phyloP scores from a whole-genome alignment of 176 grass and related monocot genomes.

The Aegilops tauschii region DNA sequence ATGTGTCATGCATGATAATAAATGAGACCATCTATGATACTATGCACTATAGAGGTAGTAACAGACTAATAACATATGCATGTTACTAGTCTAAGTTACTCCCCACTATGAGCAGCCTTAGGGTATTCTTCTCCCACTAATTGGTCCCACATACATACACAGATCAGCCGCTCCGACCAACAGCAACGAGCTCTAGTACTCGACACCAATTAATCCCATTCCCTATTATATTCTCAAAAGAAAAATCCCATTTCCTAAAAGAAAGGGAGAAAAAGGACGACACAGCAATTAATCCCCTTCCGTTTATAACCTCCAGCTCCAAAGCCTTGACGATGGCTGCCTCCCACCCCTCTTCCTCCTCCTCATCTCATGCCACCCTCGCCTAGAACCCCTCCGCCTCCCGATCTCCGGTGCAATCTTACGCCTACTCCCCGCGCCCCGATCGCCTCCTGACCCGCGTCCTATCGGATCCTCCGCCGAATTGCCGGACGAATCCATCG shows the following conservation, averaged over 20 bases:
- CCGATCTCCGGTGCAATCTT: conserved; percentile 20
- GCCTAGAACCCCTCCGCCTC: conserved; percentile 36
- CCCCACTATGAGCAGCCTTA: too few relatives aligned
- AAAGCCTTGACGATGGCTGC: conserved; percentile 20
- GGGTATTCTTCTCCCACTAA: too few relatives aligned
- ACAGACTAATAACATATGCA: too few relatives aligned
- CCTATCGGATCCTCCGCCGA: conserved; percentile 5
- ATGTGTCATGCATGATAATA: too few relatives aligned
- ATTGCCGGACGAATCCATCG: conserved; percentile 7
- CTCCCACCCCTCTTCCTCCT: background rate
- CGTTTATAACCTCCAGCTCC: conserved; percentile 15
- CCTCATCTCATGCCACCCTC: conserved; percentile 29
- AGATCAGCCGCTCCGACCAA: too few relatives aligned
- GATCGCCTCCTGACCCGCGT: background rate
- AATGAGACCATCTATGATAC: too few relatives aligned
- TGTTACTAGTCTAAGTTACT: too few relatives aligned
- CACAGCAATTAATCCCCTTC: conserved; percentile 20
- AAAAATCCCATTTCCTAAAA: background rate
- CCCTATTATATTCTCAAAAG: background rate
- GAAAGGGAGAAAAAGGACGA: background rate
- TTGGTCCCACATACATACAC: too few relatives aligned
- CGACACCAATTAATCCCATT: conserved; percentile 17
- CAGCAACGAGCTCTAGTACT: background rate
- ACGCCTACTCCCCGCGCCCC: background rate
- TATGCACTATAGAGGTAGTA: too few relatives aligned